Conservation (phyloP, 2,329 filamentous ascomycete species). For the Fusarium chlamydosporum region DNA sequence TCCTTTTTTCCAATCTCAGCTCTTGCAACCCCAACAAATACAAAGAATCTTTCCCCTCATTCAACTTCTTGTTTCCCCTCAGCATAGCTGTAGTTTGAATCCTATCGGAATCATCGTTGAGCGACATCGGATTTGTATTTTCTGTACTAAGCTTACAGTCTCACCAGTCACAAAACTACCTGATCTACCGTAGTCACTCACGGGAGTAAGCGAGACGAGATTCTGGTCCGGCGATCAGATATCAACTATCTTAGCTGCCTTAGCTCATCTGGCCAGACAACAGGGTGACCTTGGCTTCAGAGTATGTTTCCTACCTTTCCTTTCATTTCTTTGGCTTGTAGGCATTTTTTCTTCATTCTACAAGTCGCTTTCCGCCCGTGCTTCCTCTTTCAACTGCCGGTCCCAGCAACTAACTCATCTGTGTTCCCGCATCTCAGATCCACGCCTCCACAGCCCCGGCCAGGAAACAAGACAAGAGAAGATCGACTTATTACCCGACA, state of each 20-base stretch:
- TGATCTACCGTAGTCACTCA: not conserved
- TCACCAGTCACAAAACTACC: conserved; percentile 5
- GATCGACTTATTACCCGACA: conserved; percentile 13
- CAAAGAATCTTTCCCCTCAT: conserved; percentile 21
- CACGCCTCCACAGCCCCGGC: conserved; percentile 30
- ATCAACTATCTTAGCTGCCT: conserved; percentile 14
- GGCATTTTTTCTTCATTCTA: not conserved
- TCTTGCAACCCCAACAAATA: conserved; percentile 25
- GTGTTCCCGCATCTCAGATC: conserved; percentile 32
- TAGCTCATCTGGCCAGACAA: conserved; percentile 20
- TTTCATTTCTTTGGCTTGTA: not conserved
- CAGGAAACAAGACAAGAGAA: conserved; percentile 5
- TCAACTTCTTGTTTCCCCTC: conserved; percentile 3
- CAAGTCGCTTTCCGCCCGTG: not conserved
- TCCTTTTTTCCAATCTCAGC: conserved; percentile 9
- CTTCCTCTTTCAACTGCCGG: conserved; percentile 23
- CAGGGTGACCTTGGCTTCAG: conserved; percentile 15
- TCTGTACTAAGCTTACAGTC: conserved; percentile 10
- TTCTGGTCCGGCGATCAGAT: conserved; percentile 13
- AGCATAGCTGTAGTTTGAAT: conserved; percentile 3
- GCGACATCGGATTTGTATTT: conserved; percentile 28
- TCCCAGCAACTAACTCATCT: conserved; percentile 16
- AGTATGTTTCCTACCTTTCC: not conserved
- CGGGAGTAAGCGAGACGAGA: conserved; percentile 27
- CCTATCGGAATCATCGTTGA: conserved; percentile 6